These are phyloP conservation scores for Saccharata proteae DNA, from an alignment of 2,329 filamentous ascomycete genomes.

Conservation along the genomic window DNA sequence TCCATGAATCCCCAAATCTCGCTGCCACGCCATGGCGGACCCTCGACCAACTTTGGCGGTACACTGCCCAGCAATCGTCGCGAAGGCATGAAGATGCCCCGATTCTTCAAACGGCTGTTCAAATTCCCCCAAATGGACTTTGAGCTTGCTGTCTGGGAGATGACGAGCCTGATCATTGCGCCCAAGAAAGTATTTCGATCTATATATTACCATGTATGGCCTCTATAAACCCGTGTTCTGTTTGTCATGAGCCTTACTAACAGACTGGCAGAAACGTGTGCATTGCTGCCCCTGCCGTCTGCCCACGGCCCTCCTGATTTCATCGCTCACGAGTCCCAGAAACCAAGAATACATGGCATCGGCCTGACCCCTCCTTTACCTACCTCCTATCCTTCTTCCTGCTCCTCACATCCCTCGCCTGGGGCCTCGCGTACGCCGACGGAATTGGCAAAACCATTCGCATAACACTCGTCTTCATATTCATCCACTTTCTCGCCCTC, in stretches of 20 bases:
- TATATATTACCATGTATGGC: conserved; percentile 54
- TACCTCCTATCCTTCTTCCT: conserved; percentile 57
- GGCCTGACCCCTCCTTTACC: conserved; percentile 57
- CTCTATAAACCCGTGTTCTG: background rate
- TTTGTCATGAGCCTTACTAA: conserved; percentile 3
- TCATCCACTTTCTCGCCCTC: conserved; percentile 49
- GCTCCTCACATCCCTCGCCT: conserved; percentile 39
- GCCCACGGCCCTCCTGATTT: no score
- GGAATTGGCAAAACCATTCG: conserved; percentile 30
- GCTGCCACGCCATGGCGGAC: conserved; percentile 43
- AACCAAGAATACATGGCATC: conserved; percentile 60
- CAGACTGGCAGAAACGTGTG: conserved; percentile 27
- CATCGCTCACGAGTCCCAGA: conserved; percentile 28
- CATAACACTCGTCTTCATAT: conserved; percentile 36
- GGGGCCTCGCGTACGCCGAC: conserved; percentile 46
- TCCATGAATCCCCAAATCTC: conserved; percentile 53
- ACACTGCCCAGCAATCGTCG: conserved; percentile 37
- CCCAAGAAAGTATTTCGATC: conserved; percentile 61
- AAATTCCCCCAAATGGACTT: conserved; percentile 67
- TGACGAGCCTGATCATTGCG: conserved; percentile 54
- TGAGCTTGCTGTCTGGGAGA: conserved; percentile 62
- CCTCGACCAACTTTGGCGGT: conserved; percentile 37
- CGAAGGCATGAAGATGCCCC: conserved; percentile 47
- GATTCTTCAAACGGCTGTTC: conserved; percentile 57
- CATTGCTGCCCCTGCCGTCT: background rate